Percentiles rank a stretch among this genome's conserved stretches.
Conservation (phyloP, 805 yeast genomes). For the Wickerhamiella alocasiicola region DNA sequence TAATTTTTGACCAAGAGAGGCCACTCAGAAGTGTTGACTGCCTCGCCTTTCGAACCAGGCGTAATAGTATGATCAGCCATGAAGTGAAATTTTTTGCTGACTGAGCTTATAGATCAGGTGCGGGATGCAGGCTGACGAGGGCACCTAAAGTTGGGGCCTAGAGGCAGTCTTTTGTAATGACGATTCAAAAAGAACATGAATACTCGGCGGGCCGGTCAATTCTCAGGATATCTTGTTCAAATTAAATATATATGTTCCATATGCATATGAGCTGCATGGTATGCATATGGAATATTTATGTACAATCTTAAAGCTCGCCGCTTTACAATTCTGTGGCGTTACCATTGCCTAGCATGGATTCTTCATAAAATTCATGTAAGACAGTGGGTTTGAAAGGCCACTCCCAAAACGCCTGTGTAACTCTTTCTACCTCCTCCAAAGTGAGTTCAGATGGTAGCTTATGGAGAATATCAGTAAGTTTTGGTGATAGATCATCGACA, state of each 20-base stretch:
- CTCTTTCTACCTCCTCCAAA: conserved; percentile 38
- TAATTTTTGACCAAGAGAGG: conserved; percentile 87
- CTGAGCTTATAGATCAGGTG: neutral
- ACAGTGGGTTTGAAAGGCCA: conserved; percentile 84
- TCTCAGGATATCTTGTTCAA: too few relatives aligned
- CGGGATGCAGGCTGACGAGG: too few relatives aligned
- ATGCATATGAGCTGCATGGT: neutral
- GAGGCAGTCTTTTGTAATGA: too few relatives aligned
- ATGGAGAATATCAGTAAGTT: conserved; percentile 30
- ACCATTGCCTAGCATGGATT: conserved; percentile 10
- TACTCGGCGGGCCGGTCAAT: too few relatives aligned
- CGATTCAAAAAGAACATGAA: too few relatives aligned
- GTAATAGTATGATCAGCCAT: conserved; percentile 59
- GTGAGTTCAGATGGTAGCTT: conserved; percentile 39
- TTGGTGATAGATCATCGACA: conserved; percentile 26
- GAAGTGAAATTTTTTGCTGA: conserved; percentile 8
- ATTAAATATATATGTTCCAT: neutral
- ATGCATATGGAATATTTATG: neutral
- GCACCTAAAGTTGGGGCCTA: too few relatives aligned
- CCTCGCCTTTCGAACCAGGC: conserved; percentile 67
- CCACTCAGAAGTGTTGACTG: conserved; percentile 87
- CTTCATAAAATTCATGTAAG: conserved; percentile 33
- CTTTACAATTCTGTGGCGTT: neutral
- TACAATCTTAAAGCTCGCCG: neutral
- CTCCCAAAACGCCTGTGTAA: conserved; percentile 41